Base-by-base conservation (phyloP, 139 green algal genomes). In the Chlamydomonas sphaeroides region DNA sequence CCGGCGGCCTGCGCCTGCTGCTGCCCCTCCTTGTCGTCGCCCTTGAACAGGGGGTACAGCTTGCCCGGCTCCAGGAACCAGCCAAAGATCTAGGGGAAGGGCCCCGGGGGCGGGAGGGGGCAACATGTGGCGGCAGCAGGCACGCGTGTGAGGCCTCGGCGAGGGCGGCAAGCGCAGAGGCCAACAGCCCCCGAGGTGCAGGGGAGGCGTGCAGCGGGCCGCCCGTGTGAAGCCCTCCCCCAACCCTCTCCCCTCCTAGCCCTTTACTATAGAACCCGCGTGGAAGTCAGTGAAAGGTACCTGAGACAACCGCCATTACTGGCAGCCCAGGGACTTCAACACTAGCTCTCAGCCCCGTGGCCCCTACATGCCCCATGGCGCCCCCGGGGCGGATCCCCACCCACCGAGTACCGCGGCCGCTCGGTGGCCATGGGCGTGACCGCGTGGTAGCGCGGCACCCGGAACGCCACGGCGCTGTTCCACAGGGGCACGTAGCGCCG, bases 11-110 rank as follows among this genome's bases (percentile, higher is more conserved):
- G 25, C 35, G 62, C 32, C n/a, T 63, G 42, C 68, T 61, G 30
- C 5, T 33, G 33, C 56, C 32, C 56, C 56, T 75, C 45, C 38
- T 35, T 25, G 10, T 35, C 69, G 48, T 78, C 30, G 1, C 53
- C 78, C 20, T 26, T 65, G 65, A 61, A 79, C 33, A 88, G 65
- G 6, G 33, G 38, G 53, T 89, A 85, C 41, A 79, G 80, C 56
- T 75, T 68, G 25, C 84, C 84, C 10, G 87, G 84, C 69, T 86
- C 79, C 28, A 88, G 72, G 41, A 91, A 88, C 80, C 87, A 89
- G 10, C 84, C 86, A 42, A 92, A 86, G 6, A 90, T 74, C 45
- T 85, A 49, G 17, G 73, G 23, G 28, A 68, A 26, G n/a, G 30
- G 28, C 3, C 30, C 48, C 23, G n/a, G 26, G 33, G 23, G 23